Percentiles rank a stretch among this genome's conserved stretches.
Conservation (phyloP, 495 filamentous ascomycete genomes). For the Lasiosphaeris hirsuta region DNA sequence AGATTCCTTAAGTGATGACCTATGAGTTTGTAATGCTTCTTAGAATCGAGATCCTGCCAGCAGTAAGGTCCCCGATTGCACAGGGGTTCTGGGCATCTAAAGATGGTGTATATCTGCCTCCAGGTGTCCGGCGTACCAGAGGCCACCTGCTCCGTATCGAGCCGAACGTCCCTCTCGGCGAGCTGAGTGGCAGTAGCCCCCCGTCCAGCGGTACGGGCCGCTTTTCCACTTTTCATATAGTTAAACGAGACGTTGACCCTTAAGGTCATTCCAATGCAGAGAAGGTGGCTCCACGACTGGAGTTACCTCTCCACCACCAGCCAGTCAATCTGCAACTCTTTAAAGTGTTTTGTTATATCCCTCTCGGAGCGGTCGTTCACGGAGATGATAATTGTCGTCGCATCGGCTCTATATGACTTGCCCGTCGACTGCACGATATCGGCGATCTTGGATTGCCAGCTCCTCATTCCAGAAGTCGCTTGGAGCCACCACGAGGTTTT, state of each 20-base stretch:
- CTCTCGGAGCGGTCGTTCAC: constrained; percentile 10
- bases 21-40: constrained; percentile 6
- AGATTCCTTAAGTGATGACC: constrained; percentile 5
- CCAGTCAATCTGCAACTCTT: constrained; percentile 11
- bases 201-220: constrained; percentile 7
- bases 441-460: constrained; percentile 14
- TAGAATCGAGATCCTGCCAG: not conserved
- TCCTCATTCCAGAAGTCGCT: constrained; percentile 16
- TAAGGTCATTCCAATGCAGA: constrained; percentile 8
- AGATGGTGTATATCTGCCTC: constrained; percentile 2
- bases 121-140: not conserved
- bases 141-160: constrained; percentile 2
- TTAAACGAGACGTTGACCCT: constrained; percentile 12
- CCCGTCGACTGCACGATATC: constrained; percentile 10
- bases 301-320: not conserved
- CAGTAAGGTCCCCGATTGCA: constrained; percentile 2
- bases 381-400: constrained; percentile 4
- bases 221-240: constrained; percentile 10
- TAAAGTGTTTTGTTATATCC: constrained; percentile 12
- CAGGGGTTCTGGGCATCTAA: constrained; percentile 1
- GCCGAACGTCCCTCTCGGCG: constrained; percentile 1
- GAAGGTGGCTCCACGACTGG: constrained; percentile 15
- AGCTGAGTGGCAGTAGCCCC: not conserved
- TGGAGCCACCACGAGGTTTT: constrained; percentile 12
- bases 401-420: constrained; percentile 4